Percentiles rank a stretch among this genome's conserved stretches.
These are phyloP conservation scores for Emiliania huxleyi DNA, from an alignment of 78 protist genomes.

Conservation along the genomic window DNA sequence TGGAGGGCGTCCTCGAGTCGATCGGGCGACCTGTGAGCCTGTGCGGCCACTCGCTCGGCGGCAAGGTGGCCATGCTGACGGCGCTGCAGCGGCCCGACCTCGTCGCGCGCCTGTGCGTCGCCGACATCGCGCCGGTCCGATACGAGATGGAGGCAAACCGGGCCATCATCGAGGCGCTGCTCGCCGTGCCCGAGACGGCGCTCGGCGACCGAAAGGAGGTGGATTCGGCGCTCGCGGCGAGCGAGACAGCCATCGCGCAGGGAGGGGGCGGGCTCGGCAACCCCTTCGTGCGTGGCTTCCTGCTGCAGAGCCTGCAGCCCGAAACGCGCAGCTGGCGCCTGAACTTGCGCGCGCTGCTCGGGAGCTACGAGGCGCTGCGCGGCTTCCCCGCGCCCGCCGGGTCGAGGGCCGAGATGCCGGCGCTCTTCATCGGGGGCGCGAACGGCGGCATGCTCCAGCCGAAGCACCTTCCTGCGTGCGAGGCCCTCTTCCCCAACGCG, in stretches of 20 bases:
- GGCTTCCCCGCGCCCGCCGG: neutral
- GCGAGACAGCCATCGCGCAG: no score
- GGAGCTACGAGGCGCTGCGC: neutral
- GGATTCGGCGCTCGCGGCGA: neutral
- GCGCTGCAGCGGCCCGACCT: neutral
- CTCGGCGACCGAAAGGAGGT: neutral
- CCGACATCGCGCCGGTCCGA: neutral
- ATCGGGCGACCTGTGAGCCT: neutral
- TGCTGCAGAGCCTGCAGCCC: neutral
- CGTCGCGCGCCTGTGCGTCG: neutral
- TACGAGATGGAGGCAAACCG: neutral
- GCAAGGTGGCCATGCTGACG: neutral
- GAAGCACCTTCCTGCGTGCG: neutral
- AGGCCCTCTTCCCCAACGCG: neutral
- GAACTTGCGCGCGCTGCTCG: neutral
- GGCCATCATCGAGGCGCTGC: neutral
- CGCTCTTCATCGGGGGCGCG: neutral
- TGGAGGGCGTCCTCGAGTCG: neutral
- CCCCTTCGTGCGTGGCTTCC: neutral
- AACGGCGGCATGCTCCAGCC: neutral
- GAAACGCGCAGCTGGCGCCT: neutral
- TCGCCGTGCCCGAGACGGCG: neutral
- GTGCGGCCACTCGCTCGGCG: conserved; percentile 3
- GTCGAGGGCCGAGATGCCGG: neutral
- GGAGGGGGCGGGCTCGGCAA: neutral